Conservation (phyloP, 257 asterid species). For the Phtheirospermum japonicum region DNA sequence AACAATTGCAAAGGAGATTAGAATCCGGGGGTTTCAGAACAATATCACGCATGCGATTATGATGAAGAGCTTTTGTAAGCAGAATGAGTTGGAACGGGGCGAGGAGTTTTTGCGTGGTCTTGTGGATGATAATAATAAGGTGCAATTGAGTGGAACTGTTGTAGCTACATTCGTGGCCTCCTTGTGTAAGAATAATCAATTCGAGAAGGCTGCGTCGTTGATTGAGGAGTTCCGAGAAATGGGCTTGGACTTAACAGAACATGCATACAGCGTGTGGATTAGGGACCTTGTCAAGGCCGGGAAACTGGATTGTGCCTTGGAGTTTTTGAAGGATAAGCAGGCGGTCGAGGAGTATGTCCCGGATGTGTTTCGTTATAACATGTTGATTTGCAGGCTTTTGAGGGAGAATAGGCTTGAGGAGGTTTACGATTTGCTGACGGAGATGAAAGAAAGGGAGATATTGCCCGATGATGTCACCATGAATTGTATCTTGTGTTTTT, state of each 20-base stretch:
- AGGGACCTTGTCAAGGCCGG: conserved; percentile 57
- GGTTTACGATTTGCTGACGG: conserved; percentile 67
- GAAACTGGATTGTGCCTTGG: conserved; percentile 59
- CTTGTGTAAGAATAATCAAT: conserved; percentile 56
- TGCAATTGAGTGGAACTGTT: conserved; percentile 37
- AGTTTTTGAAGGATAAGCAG: conserved; percentile 59
- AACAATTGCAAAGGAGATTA: conserved; percentile 50
- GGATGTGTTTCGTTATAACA: conserved; percentile 61
- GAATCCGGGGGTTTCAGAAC: conserved; percentile 43
- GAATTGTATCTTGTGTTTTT: conserved; percentile 72
- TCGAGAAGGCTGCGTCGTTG: conserved; percentile 52
- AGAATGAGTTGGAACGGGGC: conserved; percentile 53
- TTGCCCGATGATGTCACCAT: conserved; percentile 65
- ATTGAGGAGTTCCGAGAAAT: conserved; percentile 45
- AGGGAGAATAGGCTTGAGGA: conserved; percentile 66
- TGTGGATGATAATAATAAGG: conserved; percentile 23
- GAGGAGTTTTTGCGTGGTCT: conserved; percentile 51
- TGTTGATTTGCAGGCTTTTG: conserved; percentile 58
- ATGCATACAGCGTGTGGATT: conserved; percentile 61
- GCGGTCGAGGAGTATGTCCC: conserved; percentile 60
- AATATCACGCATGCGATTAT: conserved; percentile 57
- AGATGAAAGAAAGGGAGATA: conserved; percentile 58
- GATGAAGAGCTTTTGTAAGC: conserved; percentile 58
- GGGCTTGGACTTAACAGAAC: conserved; percentile 47
- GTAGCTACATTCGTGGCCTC: conserved; percentile 56